Conservation (phyloP, 2,329 filamentous ascomycete genomes). For the Arthrinium phaeospermum region DNA sequence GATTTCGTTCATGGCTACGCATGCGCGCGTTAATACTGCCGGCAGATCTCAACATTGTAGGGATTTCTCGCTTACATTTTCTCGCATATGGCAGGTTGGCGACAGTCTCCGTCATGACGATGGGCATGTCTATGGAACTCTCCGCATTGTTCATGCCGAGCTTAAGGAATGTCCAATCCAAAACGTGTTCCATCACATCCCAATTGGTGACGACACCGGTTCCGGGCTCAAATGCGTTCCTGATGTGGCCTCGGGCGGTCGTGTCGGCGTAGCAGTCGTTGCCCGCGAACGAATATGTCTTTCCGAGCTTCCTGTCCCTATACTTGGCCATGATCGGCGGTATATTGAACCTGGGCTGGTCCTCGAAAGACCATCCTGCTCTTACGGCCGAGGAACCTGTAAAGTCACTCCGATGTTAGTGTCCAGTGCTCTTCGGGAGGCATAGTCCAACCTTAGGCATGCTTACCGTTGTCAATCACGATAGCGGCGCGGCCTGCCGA, state of each 20-base stretch:
- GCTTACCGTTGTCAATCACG: conserved; percentile 94
- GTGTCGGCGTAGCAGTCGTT: conserved; percentile 94
- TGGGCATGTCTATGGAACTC: conserved; percentile 79
- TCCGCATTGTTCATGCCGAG: conserved; percentile 80
- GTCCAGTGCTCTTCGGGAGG: background rate
- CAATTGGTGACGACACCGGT: conserved; percentile 94
- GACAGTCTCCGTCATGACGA: conserved; percentile 95
- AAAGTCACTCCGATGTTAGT: conserved; percentile 24
- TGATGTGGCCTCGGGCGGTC: conserved; percentile 86
- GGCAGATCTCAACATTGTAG: background rate
- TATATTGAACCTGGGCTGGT: conserved; percentile 76
- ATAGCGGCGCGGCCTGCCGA: conserved; percentile 72
- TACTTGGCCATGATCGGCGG: conserved; percentile 95
- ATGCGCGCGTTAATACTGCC: conserved; percentile 20
- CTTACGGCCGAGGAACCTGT: conserved; percentile 86
- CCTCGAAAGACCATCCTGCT: conserved; percentile 95
- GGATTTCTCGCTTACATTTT: conserved; percentile 68
- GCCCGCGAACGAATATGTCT: conserved; percentile 91
- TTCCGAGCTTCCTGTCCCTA: conserved; percentile 89
- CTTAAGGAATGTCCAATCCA: conserved; percentile 96
- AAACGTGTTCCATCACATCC: conserved; percentile 93
- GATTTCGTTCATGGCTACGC: conserved; percentile 90
- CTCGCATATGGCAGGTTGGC: conserved; percentile 89
- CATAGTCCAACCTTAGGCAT: background rate
- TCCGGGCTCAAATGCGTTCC: conserved; percentile 88